Conservation (phyloP, 768 basidiomycete species). For the Lyophyllum decastes region DNA sequence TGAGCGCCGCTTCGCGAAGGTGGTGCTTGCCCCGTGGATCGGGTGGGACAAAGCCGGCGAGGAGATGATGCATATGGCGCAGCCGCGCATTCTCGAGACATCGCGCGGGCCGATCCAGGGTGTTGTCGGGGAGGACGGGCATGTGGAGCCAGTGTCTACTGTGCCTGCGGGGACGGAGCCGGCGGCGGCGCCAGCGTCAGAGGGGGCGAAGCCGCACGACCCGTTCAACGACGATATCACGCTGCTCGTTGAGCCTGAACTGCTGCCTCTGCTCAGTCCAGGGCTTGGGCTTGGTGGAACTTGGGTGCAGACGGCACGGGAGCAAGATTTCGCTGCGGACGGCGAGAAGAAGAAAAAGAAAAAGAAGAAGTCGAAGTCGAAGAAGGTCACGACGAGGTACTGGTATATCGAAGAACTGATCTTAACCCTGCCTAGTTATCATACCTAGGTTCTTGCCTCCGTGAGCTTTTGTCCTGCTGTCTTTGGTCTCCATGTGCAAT, state of each 20-base stretch:
- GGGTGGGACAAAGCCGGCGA: slow-evolving; percentile 38
- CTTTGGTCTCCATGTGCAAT: not conserved
- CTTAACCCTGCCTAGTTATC: slow-evolving; percentile 40
- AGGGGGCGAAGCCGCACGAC: slow-evolving; percentile 40
- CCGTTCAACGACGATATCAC: slow-evolving; percentile 60
- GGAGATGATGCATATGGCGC: slow-evolving; percentile 33
- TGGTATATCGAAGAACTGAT: slow-evolving; percentile 47
- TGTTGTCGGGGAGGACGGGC: slow-evolving; percentile 5
- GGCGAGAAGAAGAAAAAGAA: slow-evolving; percentile 35
- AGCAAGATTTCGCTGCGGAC: slow-evolving; percentile 21
- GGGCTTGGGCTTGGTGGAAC: slow-evolving; percentile 67
- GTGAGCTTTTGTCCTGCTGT: not conserved
- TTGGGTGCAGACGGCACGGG: slow-evolving; percentile 67
- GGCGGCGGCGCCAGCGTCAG: not conserved
- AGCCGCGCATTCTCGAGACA: slow-evolving; percentile 36
- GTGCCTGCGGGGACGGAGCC: slow-evolving; percentile 35
- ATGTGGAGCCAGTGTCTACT: slow-evolving; percentile 5
- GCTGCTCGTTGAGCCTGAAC: slow-evolving; percentile 51
- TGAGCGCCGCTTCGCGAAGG: slow-evolving; percentile 34
- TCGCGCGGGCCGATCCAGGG: slow-evolving; percentile 34
- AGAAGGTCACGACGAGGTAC: slow-evolving; percentile 32
- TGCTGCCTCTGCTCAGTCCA: slow-evolving; percentile 40
- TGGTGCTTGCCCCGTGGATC: slow-evolving; percentile 42
- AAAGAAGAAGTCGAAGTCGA: slow-evolving; percentile 35
- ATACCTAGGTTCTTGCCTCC: slow-evolving; percentile 19